Base-by-base conservation (phyloP, 768 basidiomycete species). In the Tricholoma sp. region DNA sequence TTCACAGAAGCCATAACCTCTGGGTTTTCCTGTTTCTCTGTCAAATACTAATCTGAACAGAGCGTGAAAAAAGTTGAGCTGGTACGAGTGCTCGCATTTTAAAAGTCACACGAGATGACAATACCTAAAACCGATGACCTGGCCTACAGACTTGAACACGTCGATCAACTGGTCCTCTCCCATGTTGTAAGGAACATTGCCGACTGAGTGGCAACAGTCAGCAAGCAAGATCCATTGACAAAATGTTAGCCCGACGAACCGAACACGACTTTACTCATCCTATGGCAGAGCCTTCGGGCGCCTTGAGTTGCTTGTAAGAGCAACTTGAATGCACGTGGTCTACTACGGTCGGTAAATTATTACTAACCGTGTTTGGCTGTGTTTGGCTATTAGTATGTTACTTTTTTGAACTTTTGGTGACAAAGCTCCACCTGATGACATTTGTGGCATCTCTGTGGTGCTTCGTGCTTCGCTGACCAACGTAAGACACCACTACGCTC, bases 1-100 rank as follows among this genome's bases (percentile, higher is more conserved):
- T 82, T 94, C 91, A 77, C 91, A 93, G 67, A 93, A 93, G 18
- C 93, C 94, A 70, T 94, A 96, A 29, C 94, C 94, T 72, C 87
- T 88, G 51, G 94, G 91, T 69, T 95, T 95, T 54, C 92, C 93
- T n/a, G 93, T 94, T 56, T 92, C 91, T 66, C 91, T 78, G 75
- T 94, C 91, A 71, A 89, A 92, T 48, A 93, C 91, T 49, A 94
- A 79, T 69, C 91, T 94, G 62, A 31, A 58, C 53, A 56, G 63
- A 48, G 36, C 36, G 42, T 28, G 17, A 57, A 56, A 51, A 53
- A 48, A 48, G 47, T 48, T 64, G 54, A 58, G 55, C 49, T 57
- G 41, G 44, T 42, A 61, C 42, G 49, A 34, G 53, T 32, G 47
- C 47, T 45, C 15, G 33, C 6, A n/a, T 32, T 41, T 47, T 15